Evolutionary conservation across 78 protist genomes (phyloP).

Genomic region (Isochrysis galbana): DNA sequence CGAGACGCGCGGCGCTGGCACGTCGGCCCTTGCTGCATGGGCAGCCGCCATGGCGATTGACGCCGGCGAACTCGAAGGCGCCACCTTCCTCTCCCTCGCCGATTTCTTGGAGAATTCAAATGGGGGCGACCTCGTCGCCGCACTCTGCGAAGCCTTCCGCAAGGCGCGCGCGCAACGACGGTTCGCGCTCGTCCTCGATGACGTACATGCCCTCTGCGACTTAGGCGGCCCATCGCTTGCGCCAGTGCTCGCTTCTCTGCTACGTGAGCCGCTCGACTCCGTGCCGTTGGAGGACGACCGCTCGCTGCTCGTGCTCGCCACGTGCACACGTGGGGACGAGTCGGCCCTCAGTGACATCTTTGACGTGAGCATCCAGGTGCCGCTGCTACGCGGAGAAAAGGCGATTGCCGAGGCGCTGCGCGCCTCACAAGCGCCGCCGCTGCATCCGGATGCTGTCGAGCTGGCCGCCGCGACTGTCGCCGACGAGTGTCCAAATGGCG

Average conservation of each 20-base stretch:
- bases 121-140: background rate
- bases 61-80: background rate
- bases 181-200: background rate
- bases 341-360: background rate
- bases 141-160: background rate
- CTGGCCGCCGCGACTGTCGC: background rate
- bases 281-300: background rate
- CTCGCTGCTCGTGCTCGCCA: background rate
- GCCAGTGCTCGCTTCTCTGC: background rate
- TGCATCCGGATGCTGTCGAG: background rate
- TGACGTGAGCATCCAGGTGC: background rate
- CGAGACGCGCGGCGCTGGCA: background rate
- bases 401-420: background rate
- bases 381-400: background rate
- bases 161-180: constrained; percentile 8
- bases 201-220: background rate
- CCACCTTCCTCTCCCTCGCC: background rate
- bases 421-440: background rate
- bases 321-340: background rate
- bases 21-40: background rate
- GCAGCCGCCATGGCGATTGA: background rate
- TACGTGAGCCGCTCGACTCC: constrained; percentile 1
- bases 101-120: background rate
- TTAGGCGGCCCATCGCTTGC: background rate
- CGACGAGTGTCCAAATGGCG: background rate